A percentile compares a stretch with the other conserved stretches of the same genome.
These are phyloP conservation scores for Chalciporus sphaerocephalus DNA, from an alignment of 768 basidiomycete genomes.

Conservation along the genomic window DNA sequence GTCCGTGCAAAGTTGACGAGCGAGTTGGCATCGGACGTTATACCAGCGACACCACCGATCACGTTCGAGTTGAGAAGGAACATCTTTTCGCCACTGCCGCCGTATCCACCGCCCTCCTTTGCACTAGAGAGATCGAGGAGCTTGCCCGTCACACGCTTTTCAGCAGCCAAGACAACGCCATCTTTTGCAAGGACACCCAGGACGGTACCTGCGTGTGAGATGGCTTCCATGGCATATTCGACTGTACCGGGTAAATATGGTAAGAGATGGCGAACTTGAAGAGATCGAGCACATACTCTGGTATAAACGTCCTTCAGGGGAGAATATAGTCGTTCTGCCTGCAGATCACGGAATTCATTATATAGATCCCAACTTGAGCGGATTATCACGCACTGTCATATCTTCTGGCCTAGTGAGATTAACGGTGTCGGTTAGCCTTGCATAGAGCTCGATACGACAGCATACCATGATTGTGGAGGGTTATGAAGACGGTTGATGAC, in stretches of 20 bases:
- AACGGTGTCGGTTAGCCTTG: neutral
- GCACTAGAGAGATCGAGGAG: slow-evolving; percentile 84
- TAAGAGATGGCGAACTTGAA: neutral
- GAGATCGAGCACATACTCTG: slow-evolving; percentile 62
- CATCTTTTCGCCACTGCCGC: slow-evolving; percentile 98
- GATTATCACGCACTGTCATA: slow-evolving; percentile 78
- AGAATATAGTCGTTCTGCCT: slow-evolving; percentile 98
- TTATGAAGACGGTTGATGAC: neutral
- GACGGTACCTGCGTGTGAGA: slow-evolving; percentile 92
- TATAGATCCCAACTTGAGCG: slow-evolving; percentile 7
- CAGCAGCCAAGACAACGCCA: slow-evolving; percentile 87
- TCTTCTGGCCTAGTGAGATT: slow-evolving; percentile 64
- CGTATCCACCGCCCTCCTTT: slow-evolving; percentile 79
- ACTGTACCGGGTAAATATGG: slow-evolving; percentile 44
- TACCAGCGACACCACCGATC: slow-evolving; percentile 90
- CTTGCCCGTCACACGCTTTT: slow-evolving; percentile 99
- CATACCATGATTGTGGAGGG: slow-evolving; percentile 44
- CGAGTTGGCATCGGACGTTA: slow-evolving; percentile 96
- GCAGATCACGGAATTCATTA: slow-evolving; percentile 28
- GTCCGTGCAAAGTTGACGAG: slow-evolving; percentile 91
- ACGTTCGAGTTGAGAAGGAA: slow-evolving; percentile 96
- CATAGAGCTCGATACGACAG: neutral
- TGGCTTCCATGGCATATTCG: slow-evolving; percentile 99
- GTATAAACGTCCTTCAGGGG: slow-evolving; percentile 95
- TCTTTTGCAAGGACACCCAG: slow-evolving; percentile 89